phyloP scores from a whole-genome alignment of 2,329 filamentous ascomycete species.

The Aspergillus jensenii region DNA sequence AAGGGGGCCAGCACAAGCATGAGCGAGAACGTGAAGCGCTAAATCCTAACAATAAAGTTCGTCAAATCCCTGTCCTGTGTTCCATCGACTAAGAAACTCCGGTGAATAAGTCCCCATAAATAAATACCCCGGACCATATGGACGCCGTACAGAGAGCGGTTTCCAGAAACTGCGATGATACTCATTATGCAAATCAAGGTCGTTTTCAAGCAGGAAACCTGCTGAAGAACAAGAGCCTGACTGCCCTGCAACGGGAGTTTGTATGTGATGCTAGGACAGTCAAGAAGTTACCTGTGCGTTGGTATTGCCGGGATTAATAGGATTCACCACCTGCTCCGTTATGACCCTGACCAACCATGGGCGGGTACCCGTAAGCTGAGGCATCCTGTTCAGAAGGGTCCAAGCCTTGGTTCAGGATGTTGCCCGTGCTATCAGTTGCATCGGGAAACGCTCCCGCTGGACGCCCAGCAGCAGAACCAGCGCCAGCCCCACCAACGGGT shows the following conservation, averaged over 20 bases:
- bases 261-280: background rate
- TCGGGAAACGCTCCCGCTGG: constrained; percentile 38
- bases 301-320: constrained; percentile 31
- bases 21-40: constrained; percentile 1
- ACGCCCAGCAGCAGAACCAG: constrained; percentile 29
- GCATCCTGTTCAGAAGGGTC: constrained; percentile 48
- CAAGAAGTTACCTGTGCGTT: constrained; percentile 10
- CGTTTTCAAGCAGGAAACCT: background rate
- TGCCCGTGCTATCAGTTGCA: constrained; percentile 43
- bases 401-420: constrained; percentile 44
- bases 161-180: constrained; percentile 6
- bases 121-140: constrained; percentile 11
- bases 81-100: constrained; percentile 16
- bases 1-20: background rate
- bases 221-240: constrained; percentile 1
- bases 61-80: constrained; percentile 14
- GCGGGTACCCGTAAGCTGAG: constrained; percentile 46
- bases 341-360: constrained; percentile 48
- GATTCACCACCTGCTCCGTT: constrained; percentile 49
- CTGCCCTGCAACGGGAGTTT: background rate
- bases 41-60: constrained; percentile 9
- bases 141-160: constrained; percentile 15
- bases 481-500: constrained; percentile 35
- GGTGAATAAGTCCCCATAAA: constrained; percentile 15
- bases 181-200: constrained; percentile 2